phyloP scores from a whole-genome alignment of 306 rosid genomes.

The Lithocarpus polystachyus region DNA sequence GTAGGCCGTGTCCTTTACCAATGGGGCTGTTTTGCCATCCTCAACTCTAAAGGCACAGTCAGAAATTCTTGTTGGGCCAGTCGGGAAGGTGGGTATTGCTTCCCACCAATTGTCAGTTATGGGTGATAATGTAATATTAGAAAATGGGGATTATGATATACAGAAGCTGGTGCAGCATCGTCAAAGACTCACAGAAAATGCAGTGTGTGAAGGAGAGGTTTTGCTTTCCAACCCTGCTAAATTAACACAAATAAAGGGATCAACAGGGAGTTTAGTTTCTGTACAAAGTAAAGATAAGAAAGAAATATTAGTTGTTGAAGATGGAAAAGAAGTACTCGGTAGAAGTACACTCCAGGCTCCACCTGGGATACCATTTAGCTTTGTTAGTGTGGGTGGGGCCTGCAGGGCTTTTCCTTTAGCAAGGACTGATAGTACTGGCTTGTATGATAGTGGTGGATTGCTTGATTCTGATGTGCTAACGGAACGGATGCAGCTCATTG shows the following conservation, averaged over 20 bases:
- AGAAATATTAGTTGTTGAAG: constrained; percentile 46
- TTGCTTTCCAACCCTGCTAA: constrained; percentile 46
- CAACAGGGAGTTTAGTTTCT: neutral
- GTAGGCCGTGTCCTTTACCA: constrained; percentile 59
- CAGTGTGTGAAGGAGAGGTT: constrained; percentile 49
- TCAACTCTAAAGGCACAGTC: constrained; percentile 71
- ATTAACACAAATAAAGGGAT: constrained; percentile 35
- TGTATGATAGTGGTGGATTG: constrained; percentile 62
- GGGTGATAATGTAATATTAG: constrained; percentile 61
- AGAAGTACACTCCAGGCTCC: constrained; percentile 73
- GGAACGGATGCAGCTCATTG: constrained; percentile 88
- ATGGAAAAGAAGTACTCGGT: constrained; percentile 49
- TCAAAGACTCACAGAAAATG: constrained; percentile 22
- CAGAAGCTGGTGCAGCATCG: constrained; percentile 72
- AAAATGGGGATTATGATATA: constrained; percentile 74
- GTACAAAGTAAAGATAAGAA: constrained; percentile 41
- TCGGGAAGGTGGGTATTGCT: constrained; percentile 66
- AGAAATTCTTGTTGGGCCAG: constrained; percentile 71
- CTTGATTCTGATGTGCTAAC: constrained; percentile 60
- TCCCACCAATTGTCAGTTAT: constrained; percentile 44
- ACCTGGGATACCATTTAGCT: constrained; percentile 76
- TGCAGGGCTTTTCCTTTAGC: constrained; percentile 57
- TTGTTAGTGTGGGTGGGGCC: constrained; percentile 88
- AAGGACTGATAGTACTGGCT: constrained; percentile 46
- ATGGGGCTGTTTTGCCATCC: constrained; percentile 59